A percentile compares a stretch with the other conserved stretches of the same genome.
Evolutionary conservation across 352 stramenopile species (phyloP).

Genomic region (Globisporangium lucens): DNA sequence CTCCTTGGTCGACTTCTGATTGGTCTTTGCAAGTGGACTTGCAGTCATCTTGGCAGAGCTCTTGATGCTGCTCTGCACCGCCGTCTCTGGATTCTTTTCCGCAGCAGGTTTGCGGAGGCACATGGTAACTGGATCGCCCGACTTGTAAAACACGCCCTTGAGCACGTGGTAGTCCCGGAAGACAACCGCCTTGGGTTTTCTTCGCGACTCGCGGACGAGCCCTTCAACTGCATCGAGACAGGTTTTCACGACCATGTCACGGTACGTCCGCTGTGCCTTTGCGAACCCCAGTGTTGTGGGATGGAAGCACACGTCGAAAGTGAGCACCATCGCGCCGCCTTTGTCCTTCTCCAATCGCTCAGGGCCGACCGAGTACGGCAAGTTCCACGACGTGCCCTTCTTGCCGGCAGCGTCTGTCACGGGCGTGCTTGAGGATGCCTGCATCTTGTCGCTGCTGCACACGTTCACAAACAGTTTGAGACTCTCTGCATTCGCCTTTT

Average conservation of each 20-base stretch:
- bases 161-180: conserved; percentile 71
- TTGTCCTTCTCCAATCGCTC: conserved; percentile 91
- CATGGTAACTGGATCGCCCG: conserved; percentile 69
- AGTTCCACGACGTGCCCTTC: conserved; percentile 70
- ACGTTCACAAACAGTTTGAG: conserved; percentile 91
- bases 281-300: conserved; percentile 76
- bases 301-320: conserved; percentile 93
- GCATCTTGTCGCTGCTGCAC: conserved; percentile 83
- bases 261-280: conserved; percentile 53
- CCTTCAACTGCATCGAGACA: conserved; percentile 82
- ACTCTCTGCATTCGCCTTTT: neutral
- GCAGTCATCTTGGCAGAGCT: neutral
- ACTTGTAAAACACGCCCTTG: conserved; percentile 88
- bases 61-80: neutral
- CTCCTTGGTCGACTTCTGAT: conserved; percentile 1
- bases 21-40: neutral
- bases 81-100: conserved; percentile 9
- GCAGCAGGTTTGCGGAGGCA: conserved; percentile 38
- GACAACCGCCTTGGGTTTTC: conserved; percentile 21
- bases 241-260: conserved; percentile 85
- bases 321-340: conserved; percentile 49
- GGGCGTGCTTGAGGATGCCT: conserved; percentile 61
- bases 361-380: conserved; percentile 90
- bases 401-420: conserved; percentile 23
- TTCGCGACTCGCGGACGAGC: conserved; percentile 41